Evolutionary conservation across 768 basidiomycete species (phyloP).

Genomic region (Auriscalpium vulgare): DNA sequence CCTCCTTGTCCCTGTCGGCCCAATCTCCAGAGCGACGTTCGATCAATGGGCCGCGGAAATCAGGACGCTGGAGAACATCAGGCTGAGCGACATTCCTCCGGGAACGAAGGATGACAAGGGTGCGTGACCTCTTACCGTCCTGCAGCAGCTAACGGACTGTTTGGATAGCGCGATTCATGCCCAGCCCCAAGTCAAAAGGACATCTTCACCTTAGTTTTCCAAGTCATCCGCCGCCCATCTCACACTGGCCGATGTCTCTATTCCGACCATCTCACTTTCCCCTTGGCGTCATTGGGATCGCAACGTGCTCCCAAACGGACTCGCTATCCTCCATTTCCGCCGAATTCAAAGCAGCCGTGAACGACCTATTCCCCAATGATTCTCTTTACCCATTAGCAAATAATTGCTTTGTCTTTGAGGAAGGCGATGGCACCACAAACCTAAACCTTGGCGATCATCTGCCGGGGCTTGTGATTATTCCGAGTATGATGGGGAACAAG

Average conservation of each 20-base stretch:
- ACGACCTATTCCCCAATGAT: conserved; percentile 57
- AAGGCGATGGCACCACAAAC: conserved; percentile 45
- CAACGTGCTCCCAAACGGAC: conserved; percentile 54
- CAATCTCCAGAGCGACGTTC: conserved; percentile 60
- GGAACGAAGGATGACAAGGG: conserved; percentile 73
- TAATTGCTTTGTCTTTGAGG: conserved; percentile 83
- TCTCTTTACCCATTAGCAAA: conserved; percentile 71
- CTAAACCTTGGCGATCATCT: conserved; percentile 48
- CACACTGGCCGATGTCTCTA: conserved; percentile 61
- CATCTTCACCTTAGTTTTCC: conserved; percentile 75
- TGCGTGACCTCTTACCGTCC: conserved; percentile 23
- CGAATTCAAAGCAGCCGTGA: conserved; percentile 59
- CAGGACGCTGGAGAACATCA: conserved; percentile 60
- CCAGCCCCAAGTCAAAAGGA: conserved; percentile 66
- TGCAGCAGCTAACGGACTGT: conserved; percentile 4
- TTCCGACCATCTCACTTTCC: conserved; percentile 78
- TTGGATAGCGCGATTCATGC: conserved; percentile 69
- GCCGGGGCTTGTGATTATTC: conserved; percentile 69
- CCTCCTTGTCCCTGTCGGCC: conserved; percentile 79
- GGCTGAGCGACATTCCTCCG: conserved; percentile 77
- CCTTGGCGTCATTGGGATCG: conserved; percentile 82
- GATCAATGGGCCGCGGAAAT: conserved; percentile 71
- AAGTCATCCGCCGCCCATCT: conserved; percentile 63
- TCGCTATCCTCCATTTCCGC: conserved; percentile 44
- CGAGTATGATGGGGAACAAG: conserved; percentile 81